phyloP scores from a whole-genome alignment of 352 stramenopile genomes.

The Blastocystis sp. region DNA sequence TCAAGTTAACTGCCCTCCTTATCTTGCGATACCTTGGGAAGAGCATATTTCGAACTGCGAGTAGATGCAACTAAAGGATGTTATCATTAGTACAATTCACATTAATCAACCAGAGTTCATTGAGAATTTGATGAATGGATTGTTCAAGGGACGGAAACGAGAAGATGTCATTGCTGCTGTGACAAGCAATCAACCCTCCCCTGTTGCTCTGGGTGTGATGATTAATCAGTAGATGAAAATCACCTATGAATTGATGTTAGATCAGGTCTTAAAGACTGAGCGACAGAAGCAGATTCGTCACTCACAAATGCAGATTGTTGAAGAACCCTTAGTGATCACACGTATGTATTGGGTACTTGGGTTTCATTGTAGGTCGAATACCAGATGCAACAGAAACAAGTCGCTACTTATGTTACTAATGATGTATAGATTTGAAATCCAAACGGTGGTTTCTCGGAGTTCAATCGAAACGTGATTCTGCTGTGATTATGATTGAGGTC shows the following conservation, averaged over 20 bases:
- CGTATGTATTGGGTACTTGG: neutral
- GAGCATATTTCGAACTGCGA: conserved; percentile 70
- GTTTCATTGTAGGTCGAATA: neutral
- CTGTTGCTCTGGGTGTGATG: neutral
- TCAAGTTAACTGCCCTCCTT: conserved; percentile 91
- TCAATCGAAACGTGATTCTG: conserved; percentile 97
- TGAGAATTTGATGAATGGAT: conserved; percentile 30
- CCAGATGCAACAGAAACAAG: neutral
- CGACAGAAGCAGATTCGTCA: conserved; percentile 58
- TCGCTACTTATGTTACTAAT: neutral
- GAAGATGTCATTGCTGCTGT: conserved; percentile 66
- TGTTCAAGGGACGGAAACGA: conserved; percentile 66
- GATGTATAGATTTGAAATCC: conserved; percentile 63
- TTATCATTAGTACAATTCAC: conserved; percentile 72
- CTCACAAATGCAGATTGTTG: neutral
- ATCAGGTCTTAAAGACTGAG: conserved; percentile 65
- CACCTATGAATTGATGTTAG: conserved; percentile 70
- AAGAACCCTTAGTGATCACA: neutral
- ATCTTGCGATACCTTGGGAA: conserved; percentile 82
- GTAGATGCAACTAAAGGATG: conserved; percentile 73
- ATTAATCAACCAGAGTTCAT: conserved; percentile 66
- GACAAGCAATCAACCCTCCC: neutral
- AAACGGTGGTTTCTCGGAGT: conserved; percentile 97
- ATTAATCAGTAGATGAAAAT: conserved; percentile 69
- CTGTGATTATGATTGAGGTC: conserved; percentile 98